These are phyloP conservation scores for Cyamopsis tetragonoloba DNA, from an alignment of 306 rosid genomes.

Conservation along the genomic window DNA sequence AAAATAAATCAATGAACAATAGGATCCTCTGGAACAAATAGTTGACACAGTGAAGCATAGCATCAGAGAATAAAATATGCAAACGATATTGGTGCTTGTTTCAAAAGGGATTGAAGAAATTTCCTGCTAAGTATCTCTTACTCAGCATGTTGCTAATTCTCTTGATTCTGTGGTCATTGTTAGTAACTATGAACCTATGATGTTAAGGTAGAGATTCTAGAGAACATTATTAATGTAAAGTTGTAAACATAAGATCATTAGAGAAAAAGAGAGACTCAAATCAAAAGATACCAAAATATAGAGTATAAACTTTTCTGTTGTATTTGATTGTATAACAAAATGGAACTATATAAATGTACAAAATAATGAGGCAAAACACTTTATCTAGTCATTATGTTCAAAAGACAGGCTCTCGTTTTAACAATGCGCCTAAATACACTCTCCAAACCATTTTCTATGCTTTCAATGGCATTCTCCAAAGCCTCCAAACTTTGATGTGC, in stretches of 20 bases:
- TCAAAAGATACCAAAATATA: neutral
- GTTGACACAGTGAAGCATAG: no score
- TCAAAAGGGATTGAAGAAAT: no score
- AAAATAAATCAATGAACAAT: no score
- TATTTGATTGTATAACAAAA: no score
- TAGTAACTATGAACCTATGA: neutral
- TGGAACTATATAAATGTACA: neutral
- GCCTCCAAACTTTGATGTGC: conserved; percentile 36
- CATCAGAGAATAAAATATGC: no score
- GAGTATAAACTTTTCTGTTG: neutral
- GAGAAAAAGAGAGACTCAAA: neutral
- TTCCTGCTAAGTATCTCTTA: no score
- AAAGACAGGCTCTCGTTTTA: conserved; percentile 47
- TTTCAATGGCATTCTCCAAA: conserved; percentile 46
- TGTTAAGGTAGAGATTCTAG: neutral
- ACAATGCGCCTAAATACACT: conserved; percentile 50
- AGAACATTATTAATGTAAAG: no score
- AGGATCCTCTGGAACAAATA: no score
- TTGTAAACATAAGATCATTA: no score
- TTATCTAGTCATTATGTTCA: conserved; percentile 55
- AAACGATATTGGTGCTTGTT: no score
- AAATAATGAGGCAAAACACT: neutral
- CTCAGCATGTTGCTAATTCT: no score
- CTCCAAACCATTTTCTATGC: conserved; percentile 50
- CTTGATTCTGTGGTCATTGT: neutral